Base-by-base conservation (phyloP, 108 stramenopile genomes). In the Bacterosira constricta region DNA sequence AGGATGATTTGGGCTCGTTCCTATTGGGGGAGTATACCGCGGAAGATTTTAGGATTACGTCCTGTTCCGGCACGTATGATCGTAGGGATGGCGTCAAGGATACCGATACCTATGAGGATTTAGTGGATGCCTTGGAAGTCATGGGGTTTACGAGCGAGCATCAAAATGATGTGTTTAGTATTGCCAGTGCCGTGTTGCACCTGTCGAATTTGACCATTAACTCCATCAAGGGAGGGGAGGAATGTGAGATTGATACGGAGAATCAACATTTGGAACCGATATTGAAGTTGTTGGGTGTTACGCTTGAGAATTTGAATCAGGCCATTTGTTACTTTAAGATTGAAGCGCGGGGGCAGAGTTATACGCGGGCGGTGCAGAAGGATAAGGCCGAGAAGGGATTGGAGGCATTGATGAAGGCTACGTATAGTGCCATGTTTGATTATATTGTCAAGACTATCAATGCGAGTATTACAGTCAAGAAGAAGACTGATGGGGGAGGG, bases 391-490 rank as follows among this genome's bases (percentile, higher is more conserved):
- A 82, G 54, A 91, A 92, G 56, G 96, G 95, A 6, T 64, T 96
- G 17, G 96, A 97, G 60, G 98, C 97, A 18, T 68, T 98, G 17
- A 85, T 97, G 34, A 99, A 97, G 75, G 86, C 94, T n/a, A 82
- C 97, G 0, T 98, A 98, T 66, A 90, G 86, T 46, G 86, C 88
- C 2, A 59, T 96, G 35, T 97, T 97, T 63, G 76, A 84, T 41
- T 91, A 83, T 58, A 66, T 97, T 35, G 95, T 96, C 6, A 68
- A 70, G 17, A 79, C 87, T 13, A 85, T 97, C 65, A 97, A 97
- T 76, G 47, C 69, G 11, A 73, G 69, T 32, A 76, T 85, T 12
- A 64, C 82, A 52, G 72, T 71, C 23, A 81, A 83, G 66, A 56
- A 72, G 31, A 57, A 49, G 7, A 71, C 57, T 32, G 54, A 71